phyloP scores from a whole-genome alignment of 805 yeast species.

The Metschnikowia corniflorae region DNA sequence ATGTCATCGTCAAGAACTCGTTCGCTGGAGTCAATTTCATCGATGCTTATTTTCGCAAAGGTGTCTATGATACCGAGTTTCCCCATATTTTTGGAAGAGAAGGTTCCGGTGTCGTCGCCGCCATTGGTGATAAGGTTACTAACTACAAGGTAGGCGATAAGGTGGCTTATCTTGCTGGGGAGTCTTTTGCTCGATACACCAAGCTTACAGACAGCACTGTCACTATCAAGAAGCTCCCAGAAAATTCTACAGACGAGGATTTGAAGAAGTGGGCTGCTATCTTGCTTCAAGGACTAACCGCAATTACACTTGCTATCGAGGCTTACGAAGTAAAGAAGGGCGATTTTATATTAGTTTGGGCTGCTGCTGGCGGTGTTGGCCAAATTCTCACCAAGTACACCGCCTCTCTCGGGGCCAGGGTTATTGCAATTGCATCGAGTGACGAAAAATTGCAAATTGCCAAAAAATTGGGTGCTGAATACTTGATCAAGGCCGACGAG shows the following conservation, averaged over 20 bases:
- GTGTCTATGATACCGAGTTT: slow-evolving; percentile 56
- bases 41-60: slow-evolving; percentile 78
- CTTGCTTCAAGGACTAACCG: slow-evolving; percentile 74
- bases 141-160: slow-evolving; percentile 64
- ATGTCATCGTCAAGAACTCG: slow-evolving; percentile 67
- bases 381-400: slow-evolving; percentile 64
- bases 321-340: slow-evolving; percentile 64
- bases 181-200: slow-evolving; percentile 73
- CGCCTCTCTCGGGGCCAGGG: slow-evolving; percentile 63
- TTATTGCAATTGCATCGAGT: slow-evolving; percentile 81
- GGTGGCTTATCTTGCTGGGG: slow-evolving; percentile 51
- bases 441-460: slow-evolving; percentile 68
- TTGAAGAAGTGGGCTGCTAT: slow-evolving; percentile 58
- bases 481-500: slow-evolving; percentile 54
- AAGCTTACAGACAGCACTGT: slow-evolving; percentile 37
- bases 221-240: slow-evolving; percentile 35
- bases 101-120: slow-evolving; percentile 67
- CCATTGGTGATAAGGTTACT: slow-evolving; percentile 56
- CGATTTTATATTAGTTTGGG: slow-evolving; percentile 75
- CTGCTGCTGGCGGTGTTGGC: slow-evolving; percentile 97
- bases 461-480: slow-evolving; percentile 73
- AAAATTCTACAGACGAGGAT: slow-evolving; percentile 43
- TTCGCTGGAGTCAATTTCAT: slow-evolving; percentile 81
- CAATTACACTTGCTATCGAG: slow-evolving; percentile 63
- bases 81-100: slow-evolving; percentile 75